A percentile compares a stretch with the other conserved stretches of the same genome.
phyloP scores from a whole-genome alignment of 2,329 filamentous ascomycete species.

The Botrytis fabae region DNA sequence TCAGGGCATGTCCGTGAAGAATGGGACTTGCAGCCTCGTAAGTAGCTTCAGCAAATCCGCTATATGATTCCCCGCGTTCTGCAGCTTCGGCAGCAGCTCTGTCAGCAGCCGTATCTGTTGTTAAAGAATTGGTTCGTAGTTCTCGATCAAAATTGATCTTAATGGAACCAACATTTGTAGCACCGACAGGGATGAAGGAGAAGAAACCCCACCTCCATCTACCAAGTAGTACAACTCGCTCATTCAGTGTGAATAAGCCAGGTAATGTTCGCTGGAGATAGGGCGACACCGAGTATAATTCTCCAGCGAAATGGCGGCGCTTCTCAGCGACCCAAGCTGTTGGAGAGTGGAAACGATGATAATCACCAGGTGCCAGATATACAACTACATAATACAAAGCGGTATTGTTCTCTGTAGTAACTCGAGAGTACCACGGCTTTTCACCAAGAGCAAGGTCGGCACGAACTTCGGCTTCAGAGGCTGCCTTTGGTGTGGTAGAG shows the following conservation, averaged over 20 bases:
- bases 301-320: conserved; percentile 94
- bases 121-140: conserved; percentile 86
- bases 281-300: conserved; percentile 91
- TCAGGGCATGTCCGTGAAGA: conserved; percentile 78
- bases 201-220: conserved; percentile 98
- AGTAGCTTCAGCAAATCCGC: conserved; percentile 90
- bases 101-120: conserved; percentile 90
- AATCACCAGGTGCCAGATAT: conserved; percentile 95
- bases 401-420: conserved; percentile 62
- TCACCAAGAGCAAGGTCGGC: conserved; percentile 77
- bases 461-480: conserved; percentile 79
- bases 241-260: conserved; percentile 93
- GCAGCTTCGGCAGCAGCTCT: conserved; percentile 78
- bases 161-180: conserved; percentile 96
- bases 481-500: conserved; percentile 64
- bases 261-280: conserved; percentile 92
- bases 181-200: conserved; percentile 90
- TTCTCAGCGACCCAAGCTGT: conserved; percentile 93
- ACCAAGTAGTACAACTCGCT: conserved; percentile 89
- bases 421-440: conserved; percentile 68
- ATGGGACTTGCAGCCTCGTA: conserved; percentile 77
- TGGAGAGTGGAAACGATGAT: conserved; percentile 96
- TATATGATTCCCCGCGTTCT: conserved; percentile 74
- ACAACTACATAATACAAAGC: conserved; percentile 91
- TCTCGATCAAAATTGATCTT: conserved; percentile 96